Evolutionary conservation across 805 yeast genomes (phyloP), one percentile per base, ranked within the genome.

Genomic region (Peterozyma toletana): DNA sequence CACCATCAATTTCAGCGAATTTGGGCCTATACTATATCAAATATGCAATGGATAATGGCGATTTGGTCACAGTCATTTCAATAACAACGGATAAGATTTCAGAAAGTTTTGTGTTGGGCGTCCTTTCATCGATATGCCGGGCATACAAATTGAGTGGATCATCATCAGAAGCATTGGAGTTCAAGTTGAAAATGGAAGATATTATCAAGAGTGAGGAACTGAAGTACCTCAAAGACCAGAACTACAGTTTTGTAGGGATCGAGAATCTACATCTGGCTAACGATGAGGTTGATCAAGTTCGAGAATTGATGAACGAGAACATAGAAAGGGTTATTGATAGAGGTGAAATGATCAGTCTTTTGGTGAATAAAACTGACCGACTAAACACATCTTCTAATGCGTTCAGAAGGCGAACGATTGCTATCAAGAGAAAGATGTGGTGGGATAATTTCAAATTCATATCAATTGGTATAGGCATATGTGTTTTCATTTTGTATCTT

Each of bases 341-440:
- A 41, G 95, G 95, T 16, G 96, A 87, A 54, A 73, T 85, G 42
- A 77, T 87, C 46, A 75, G 78, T 50, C 61, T 75, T 35, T 68
- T 87, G 49, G 91, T 87, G 30, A 86, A 82, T 59, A 87, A 87
- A 59, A 88, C 96, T 1, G 83, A 84, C 48, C 70, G 79, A 42
- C 71, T 87, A 59, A 85, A 80, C 50, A 71, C 75, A 35, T 76
- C 78, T 33, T 77, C 93, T 9, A 74, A 69, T 62, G 73, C 82
- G 27, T 87, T 87, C 58, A 79, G 86, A 51, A 77, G 82, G 50
- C 73, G 78, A 47, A 83, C 95, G 1, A 76, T 73, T 18, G 68
- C 72, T 42, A 72, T 86, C 33, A 78, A 77, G 52, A 67, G 86
- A 34, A 73, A 70, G 47, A 70, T 86, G 75, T 84, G 95, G 90